Evolutionary conservation across 768 basidiomycete genomes (phyloP).

Genomic region (Boletus huronensis): DNA sequence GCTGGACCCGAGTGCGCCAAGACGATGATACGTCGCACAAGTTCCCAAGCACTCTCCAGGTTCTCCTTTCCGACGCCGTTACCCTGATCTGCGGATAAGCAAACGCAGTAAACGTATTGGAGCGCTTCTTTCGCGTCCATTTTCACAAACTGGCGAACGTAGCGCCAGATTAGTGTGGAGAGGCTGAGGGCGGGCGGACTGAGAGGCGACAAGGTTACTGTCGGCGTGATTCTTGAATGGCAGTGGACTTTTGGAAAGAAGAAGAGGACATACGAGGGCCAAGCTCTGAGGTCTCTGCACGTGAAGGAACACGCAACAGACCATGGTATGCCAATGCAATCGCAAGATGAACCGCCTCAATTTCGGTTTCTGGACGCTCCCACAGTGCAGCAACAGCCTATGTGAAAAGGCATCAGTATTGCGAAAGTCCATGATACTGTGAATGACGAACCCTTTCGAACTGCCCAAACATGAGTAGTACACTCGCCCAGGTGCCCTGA

Average conservation of each 20-base stretch:
- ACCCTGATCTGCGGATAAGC: constrained; percentile 70
- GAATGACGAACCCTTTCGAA: constrained; percentile 74
- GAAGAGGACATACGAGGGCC: constrained; percentile 59
- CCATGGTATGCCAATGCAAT: constrained; percentile 93
- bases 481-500: constrained; percentile 73
- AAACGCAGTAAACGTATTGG: constrained; percentile 90
- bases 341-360: constrained; percentile 93
- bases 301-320: constrained; percentile 76
- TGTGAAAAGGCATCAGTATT: background rate
- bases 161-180: constrained; percentile 85
- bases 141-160: constrained; percentile 88
- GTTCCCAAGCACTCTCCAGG: constrained; percentile 75
- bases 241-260: background rate
- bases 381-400: constrained; percentile 90
- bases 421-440: no score
- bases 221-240: background rate
- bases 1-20: constrained; percentile 71
- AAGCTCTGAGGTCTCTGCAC: constrained; percentile 80
- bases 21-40: constrained; percentile 74
- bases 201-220: constrained; percentile 71
- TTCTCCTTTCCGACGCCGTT: constrained; percentile 79
- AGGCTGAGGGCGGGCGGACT: constrained; percentile 72
- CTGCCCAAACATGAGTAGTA: constrained; percentile 88
- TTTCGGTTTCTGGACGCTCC: constrained; percentile 81
- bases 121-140: constrained; percentile 92